These are phyloP conservation scores for Glycine latifolia DNA, from an alignment of 306 rosid species.

Conservation along the genomic window DNA sequence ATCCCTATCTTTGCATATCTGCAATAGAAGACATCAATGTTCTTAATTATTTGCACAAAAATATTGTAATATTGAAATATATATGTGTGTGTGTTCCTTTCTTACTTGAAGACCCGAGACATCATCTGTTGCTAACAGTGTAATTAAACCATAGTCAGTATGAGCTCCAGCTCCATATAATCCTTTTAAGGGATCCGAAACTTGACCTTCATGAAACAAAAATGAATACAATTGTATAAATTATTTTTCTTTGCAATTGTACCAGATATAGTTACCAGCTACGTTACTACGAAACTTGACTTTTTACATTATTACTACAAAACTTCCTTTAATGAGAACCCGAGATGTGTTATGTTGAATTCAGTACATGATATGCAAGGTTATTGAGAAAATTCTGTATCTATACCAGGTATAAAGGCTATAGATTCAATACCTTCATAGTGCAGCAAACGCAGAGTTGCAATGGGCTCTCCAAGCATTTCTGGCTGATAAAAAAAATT, in stretches of 20 bases:
- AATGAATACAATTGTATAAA: constrained; percentile 14
- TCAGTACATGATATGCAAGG: neutral
- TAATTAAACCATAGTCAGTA: constrained; percentile 80
- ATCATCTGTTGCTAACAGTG: constrained; percentile 83
- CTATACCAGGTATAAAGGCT: neutral
- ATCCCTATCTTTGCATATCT: constrained; percentile 92
- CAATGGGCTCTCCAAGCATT: constrained; percentile 81
- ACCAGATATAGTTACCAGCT: constrained; percentile 11
- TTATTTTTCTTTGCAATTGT: neutral
- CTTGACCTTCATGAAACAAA: constrained; percentile 56
- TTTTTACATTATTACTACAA: too few species aligned
- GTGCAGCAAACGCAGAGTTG: constrained; percentile 77
- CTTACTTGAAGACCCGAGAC: constrained; percentile 88
- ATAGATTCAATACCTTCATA: constrained; percentile 64
- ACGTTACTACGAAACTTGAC: too few species aligned
- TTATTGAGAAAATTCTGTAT: neutral
- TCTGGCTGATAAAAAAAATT: constrained; percentile 75
- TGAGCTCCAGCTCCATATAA: constrained; percentile 96
- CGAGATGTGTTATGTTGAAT: neutral
- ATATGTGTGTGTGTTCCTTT: constrained; percentile 1
- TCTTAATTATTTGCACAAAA: constrained; percentile 25
- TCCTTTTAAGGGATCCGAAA: constrained; percentile 80
- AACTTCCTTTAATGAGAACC: neutral
- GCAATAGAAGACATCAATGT: constrained; percentile 29
- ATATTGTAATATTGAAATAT: neutral